phyloP scores from a whole-genome alignment of 2,329 filamentous ascomycete genomes.

The Orbilia javanica region DNA sequence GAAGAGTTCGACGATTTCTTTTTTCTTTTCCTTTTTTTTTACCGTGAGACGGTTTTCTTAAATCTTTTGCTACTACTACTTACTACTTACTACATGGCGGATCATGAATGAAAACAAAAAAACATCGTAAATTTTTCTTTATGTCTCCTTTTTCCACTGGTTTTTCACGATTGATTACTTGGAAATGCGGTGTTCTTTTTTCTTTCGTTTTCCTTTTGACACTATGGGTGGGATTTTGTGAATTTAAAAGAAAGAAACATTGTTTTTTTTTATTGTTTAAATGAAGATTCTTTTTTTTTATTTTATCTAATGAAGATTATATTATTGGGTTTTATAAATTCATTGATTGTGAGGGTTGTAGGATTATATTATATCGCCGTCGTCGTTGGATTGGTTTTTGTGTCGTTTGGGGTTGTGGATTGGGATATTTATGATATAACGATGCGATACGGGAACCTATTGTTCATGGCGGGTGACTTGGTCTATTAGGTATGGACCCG shows the following conservation, averaged over 20 bases:
- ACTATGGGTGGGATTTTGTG: constrained; percentile 17
- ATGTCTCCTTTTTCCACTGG: neutral
- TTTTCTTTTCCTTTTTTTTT: neutral
- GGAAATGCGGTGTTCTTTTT: neutral
- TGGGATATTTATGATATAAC: no score
- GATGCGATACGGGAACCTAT: no score
- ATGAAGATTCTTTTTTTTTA: no score
- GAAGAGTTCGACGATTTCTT: neutral
- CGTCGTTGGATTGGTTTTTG: no score
- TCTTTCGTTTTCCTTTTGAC: neutral
- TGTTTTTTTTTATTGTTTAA: neutral
- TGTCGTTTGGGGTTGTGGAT: no score
- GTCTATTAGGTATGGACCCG: no score
- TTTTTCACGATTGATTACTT: neutral
- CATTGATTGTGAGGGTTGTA: no score
- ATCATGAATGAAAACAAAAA: constrained; percentile 15
- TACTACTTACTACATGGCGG: constrained; percentile 5
- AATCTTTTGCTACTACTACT: constrained; percentile 1
- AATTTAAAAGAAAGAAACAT: neutral
- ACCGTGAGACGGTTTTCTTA: neutral
- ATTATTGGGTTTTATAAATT: no score
- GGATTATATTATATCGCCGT: no score
- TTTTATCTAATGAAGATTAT: no score
- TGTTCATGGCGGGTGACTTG: no score
- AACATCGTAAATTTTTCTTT: constrained; percentile 8